Evolutionary conservation across 495 filamentous ascomycete genomes (phyloP).

Genomic region (Lasiosphaeria miniovina): DNA sequence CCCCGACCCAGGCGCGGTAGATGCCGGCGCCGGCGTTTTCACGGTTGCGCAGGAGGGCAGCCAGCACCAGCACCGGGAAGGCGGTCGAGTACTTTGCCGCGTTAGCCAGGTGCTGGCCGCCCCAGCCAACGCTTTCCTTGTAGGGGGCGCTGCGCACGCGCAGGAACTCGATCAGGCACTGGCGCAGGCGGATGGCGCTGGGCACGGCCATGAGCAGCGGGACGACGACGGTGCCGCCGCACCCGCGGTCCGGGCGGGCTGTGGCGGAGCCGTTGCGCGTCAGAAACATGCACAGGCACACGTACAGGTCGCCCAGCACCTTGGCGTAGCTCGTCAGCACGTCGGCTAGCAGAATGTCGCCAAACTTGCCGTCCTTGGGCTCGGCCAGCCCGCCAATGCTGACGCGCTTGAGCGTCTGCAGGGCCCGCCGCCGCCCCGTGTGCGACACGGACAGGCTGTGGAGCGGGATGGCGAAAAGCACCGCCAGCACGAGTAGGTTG

Average conservation of each 20-base stretch:
- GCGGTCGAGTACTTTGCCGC: constrained; percentile 87
- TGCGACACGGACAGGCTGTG: constrained; percentile 59
- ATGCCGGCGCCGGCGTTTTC: constrained; percentile 35
- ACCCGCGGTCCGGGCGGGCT: constrained; percentile 72
- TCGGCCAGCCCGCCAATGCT: constrained; percentile 77
- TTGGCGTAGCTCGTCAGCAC: constrained; percentile 92
- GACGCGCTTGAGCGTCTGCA: constrained; percentile 68
- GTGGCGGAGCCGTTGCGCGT: constrained; percentile 63
- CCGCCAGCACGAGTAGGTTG: constrained; percentile 66
- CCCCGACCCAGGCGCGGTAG: constrained; percentile 53
- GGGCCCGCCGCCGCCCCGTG: constrained; percentile 70
- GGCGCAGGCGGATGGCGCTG: constrained; percentile 79
- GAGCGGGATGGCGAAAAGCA: constrained; percentile 70
- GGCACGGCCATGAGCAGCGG: constrained; percentile 80
- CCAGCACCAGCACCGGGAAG: constrained; percentile 84
- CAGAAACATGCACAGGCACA: constrained; percentile 88
- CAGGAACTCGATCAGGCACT: constrained; percentile 85
- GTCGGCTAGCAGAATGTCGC: constrained; percentile 91
- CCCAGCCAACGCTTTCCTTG: constrained; percentile 53
- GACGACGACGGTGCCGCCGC: constrained; percentile 71
- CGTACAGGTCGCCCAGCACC: constrained; percentile 83
- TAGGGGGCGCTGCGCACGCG: constrained; percentile 60
- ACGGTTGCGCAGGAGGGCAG: constrained; percentile 68
- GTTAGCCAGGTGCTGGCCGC: constrained; percentile 85
- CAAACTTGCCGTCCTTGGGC: constrained; percentile 81